Base-by-base conservation (phyloP, 306 rosid species). In the Phaseolus lunatus region DNA sequence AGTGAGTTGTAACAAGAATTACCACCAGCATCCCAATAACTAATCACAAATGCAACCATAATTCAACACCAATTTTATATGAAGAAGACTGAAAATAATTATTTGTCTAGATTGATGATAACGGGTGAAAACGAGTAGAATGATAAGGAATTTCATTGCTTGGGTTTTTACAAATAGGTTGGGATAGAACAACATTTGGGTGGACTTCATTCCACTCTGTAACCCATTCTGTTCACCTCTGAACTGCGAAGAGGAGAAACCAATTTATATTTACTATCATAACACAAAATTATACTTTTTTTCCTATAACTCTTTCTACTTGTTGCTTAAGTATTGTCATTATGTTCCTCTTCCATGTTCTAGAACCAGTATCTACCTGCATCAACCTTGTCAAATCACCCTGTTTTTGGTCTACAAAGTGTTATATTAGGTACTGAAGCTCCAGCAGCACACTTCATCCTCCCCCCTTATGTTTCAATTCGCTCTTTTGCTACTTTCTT, bases 11-110 rank as follows among this genome's bases (percentile, higher is more conserved):
- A 23, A 75, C 39, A 26, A 20, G 22, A 7, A 23, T 53, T 29
- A 33, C 48, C 67, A 82, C 41, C 44, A 26, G 45, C 26, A 69
- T 75, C 29, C 43, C 45, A 81, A 39, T 26, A 58, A 18, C 66
- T 23, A 66, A 35, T 31, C 3, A 44, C 31, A 39, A n/a, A 9
- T 9, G 44, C 44, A 20, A 48, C 31, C 5, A 47, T 69, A 13
- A 19, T 18, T 18, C 37, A 12, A 13, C 13, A 24, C 79, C 29
- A 44, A 19, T 9, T 68, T 19, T 24, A 43, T 13, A 79, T 5
- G n/a, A 19, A 35, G 54, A 26, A 63, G 52, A 35, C 18, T 31
- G 16, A 19, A 71, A 49, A 33, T 31, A 52, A 29, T 65, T 19
- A 14, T 20, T 22, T 19, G 50, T 37, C 19, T 20, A 50, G 31